These are phyloP conservation scores for Mrakia gelida DNA, from an alignment of 768 basidiomycete species.

Conservation along the genomic window DNA sequence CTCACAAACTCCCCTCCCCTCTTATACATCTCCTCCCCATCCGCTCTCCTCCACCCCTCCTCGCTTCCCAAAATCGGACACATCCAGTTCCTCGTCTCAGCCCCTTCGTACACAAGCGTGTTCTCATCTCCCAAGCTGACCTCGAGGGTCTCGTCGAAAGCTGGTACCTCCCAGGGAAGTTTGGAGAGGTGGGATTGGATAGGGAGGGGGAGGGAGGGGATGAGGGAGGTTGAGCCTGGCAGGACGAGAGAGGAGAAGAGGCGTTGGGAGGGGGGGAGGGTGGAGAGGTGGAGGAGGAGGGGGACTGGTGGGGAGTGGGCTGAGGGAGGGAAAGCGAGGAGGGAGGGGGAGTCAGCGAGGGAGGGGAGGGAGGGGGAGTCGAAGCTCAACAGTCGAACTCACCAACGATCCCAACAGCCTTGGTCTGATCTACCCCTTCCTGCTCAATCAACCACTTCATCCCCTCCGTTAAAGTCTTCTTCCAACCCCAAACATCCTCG, in stretches of 20 bases:
- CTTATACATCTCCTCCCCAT: background rate
- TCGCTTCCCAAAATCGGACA: background rate
- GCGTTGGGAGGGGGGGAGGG: background rate
- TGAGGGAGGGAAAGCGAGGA: background rate
- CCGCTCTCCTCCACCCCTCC: background rate
- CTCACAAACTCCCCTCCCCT: background rate
- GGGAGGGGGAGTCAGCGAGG: background rate
- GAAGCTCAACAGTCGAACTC: background rate
- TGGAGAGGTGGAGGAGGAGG: conserved; percentile 1
- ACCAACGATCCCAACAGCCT: background rate
- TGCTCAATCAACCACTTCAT: background rate
- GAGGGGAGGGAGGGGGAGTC: background rate
- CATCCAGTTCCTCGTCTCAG: conserved; percentile 4
- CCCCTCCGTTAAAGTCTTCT: background rate
- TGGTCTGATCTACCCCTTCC: background rate
- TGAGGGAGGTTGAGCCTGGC: conserved; percentile 4
- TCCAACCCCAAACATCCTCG: background rate
- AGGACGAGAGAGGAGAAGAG: background rate
- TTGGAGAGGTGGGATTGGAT: background rate
- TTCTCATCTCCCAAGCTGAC: background rate
- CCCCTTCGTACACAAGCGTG: background rate
- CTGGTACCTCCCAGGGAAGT: background rate
- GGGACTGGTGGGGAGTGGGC: conserved; percentile 6
- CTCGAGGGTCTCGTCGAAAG: background rate
- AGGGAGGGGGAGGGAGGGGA: background rate